phyloP scores from a whole-genome alignment of 2,329 filamentous ascomycete genomes.

The Alternaria infectoria region DNA sequence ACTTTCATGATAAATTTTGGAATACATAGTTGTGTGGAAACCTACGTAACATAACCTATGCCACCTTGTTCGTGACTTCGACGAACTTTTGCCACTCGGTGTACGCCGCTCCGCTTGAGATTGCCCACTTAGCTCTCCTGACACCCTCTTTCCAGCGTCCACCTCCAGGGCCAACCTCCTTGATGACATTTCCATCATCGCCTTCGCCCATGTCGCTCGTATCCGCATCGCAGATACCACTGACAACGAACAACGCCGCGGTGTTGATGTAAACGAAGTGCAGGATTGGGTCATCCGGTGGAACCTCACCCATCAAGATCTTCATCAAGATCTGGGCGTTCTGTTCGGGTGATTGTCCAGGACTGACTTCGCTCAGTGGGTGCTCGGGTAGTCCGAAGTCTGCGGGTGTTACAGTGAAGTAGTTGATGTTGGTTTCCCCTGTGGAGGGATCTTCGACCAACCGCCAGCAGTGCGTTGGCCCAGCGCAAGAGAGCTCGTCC shows the following conservation, averaged over 20 bases:
- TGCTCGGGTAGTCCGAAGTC: constrained; percentile 86
- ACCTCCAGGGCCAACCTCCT: constrained; percentile 82
- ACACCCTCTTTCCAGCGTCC: constrained; percentile 96
- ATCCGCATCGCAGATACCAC: constrained; percentile 85
- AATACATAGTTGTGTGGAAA: too few species aligned
- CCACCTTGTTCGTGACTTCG: constrained; percentile 70
- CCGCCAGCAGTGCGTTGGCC: constrained; percentile 87
- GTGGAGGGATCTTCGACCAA: constrained; percentile 60
- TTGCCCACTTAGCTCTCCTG: constrained; percentile 82
- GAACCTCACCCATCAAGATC: constrained; percentile 75
- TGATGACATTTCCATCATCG: constrained; percentile 81
- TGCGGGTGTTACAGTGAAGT: constrained; percentile 78
- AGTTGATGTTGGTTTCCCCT: constrained; percentile 67
- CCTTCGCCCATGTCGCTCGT: constrained; percentile 78
- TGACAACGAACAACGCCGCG: constrained; percentile 82
- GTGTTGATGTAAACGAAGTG: constrained; percentile 96
- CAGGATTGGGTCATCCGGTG: constrained; percentile 80
- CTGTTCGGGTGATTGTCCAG: constrained; percentile 82
- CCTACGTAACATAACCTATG: constrained; percentile 5
- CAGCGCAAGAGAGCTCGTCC: constrained; percentile 93
- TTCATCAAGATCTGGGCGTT: constrained; percentile 84
- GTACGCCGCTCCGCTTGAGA: constrained; percentile 86
- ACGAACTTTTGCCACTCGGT: constrained; percentile 84
- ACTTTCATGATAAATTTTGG: not conserved
- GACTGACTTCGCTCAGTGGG: constrained; percentile 77